Base-by-base conservation (phyloP, 108 stramenopile genomes). In the Fistulifera pelliculosa region DNA sequence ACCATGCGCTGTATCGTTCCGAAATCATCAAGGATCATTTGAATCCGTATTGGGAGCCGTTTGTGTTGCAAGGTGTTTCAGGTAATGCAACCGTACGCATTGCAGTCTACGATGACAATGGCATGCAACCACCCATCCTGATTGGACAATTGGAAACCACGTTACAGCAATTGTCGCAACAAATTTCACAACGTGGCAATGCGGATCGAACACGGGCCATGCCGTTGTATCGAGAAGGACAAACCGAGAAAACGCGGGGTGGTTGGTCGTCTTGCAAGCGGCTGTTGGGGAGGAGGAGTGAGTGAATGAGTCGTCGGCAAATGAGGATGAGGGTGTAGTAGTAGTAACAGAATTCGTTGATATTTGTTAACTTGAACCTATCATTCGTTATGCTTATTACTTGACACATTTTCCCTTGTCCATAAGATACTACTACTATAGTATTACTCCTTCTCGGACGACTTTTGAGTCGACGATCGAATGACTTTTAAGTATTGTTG, bases 401-500 rank as follows among this genome's bases (percentile, higher is more conserved):
- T n/a, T n/a, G n/a, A n/a, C n/a, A n/a, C n/a, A n/a, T n/a, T n/a
- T n/a, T n/a, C n/a, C n/a, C n/a, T n/a, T n/a, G n/a, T n/a, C n/a
- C n/a, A n/a, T n/a, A n/a, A n/a, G n/a, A n/a, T n/a, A n/a, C n/a
- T n/a, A n/a, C n/a, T n/a, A n/a, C n/a, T n/a, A n/a, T n/a, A n/a
- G n/a, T n/a, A n/a, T n/a, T n/a, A n/a, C 31, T 35, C 31, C 8
- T 35, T 35, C 8, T 35, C 8, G 3, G 31, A 6, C 8, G 6
- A 35, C 31, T 35, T 35, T 35, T 35, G 6, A 3, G 31, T 6
- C 8, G 31, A 3, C 31, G 31, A 35, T 8, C 75, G 75, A 0
- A 77, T 74, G 21, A 93, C 87, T 57, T 85, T 86, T 41, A 93
- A 61, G 61, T 93, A 93, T 59, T 93, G 87, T 0, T 85, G 82